Evolutionary conservation across 1,284 basidiomycete species (phyloP).

Genomic region (Irpex rosettiformis): DNA sequence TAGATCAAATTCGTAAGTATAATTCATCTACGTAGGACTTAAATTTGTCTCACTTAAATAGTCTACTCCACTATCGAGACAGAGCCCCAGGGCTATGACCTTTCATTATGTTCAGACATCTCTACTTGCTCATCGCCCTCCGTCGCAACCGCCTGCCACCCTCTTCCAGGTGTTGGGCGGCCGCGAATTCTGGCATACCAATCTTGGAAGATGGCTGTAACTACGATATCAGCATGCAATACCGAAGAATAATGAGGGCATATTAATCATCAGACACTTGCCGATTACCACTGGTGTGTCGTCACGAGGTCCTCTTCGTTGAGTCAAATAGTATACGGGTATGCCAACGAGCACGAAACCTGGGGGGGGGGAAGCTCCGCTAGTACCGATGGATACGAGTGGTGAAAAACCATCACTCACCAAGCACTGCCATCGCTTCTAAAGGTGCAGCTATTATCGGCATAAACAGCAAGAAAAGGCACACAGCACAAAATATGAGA

Average conservation of each 20-base stretch:
- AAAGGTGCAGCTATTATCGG: conserved; percentile 91
- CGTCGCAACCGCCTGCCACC: conserved; percentile 74
- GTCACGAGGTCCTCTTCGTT: conserved; percentile 36
- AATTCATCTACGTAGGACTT: background rate
- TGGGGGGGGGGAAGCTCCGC: conserved; percentile 22
- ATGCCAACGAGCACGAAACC: conserved; percentile 74
- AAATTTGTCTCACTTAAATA: background rate
- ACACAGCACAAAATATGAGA: conserved; percentile 86
- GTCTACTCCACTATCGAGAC: background rate
- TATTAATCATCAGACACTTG: conserved; percentile 31
- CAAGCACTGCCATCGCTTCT: conserved; percentile 83
- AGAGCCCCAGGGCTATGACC: background rate
- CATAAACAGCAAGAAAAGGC: conserved; percentile 92
- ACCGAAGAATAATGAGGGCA: background rate
- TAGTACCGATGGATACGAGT: background rate
- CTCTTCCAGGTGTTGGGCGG: conserved; percentile 47
- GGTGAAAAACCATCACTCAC: conserved; percentile 40
- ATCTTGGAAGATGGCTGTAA: conserved; percentile 41
- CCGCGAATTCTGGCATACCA: conserved; percentile 45
- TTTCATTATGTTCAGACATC: conserved; percentile 41
- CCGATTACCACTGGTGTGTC: conserved; percentile 44
- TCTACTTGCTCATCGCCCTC: conserved; percentile 69
- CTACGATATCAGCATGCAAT: background rate
- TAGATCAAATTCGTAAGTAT: background rate
- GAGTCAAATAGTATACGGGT: conserved; percentile 84